Evolutionary conservation across 352 stramenopile species (phyloP).

Genomic region (Phytopythium delawarense): DNA sequence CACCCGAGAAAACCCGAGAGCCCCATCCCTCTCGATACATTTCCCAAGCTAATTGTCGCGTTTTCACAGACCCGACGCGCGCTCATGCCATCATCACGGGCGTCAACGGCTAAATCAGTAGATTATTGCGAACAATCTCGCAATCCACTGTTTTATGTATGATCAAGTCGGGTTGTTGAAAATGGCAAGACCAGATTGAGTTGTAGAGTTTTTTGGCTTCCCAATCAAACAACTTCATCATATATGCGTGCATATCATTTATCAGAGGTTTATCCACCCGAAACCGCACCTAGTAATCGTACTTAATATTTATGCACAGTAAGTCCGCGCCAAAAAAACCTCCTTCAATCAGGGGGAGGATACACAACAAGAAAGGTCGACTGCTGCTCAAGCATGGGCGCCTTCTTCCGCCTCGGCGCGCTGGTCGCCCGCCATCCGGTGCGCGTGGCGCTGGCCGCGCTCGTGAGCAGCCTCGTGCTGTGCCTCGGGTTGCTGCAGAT

Average conservation of each 20-base stretch:
- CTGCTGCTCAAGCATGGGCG: conserved; percentile 23
- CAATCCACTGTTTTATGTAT: neutral
- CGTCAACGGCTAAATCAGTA: neutral
- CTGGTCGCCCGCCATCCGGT: conserved; percentile 44
- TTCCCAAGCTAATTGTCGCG: neutral
- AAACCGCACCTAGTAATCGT: neutral
- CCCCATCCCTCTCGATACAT: neutral
- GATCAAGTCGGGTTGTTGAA: neutral
- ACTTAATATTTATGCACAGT: neutral
- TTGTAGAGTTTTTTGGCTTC: neutral
- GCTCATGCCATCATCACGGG: neutral
- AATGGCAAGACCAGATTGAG: neutral
- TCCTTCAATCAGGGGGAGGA: conserved; percentile 3
- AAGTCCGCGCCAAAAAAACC: neutral
- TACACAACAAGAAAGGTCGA: neutral
- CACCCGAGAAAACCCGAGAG: neutral
- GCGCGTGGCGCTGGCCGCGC: conserved; percentile 37
- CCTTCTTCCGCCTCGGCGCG: conserved; percentile 51
- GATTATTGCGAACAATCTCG: neutral
- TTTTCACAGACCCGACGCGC: neutral
- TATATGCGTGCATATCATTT: neutral
- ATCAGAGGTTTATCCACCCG: neutral
- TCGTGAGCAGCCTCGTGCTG: conserved; percentile 45
- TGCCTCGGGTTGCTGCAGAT: conserved; percentile 58
- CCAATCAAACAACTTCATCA: neutral